A percentile compares a stretch with the other conserved stretches of the same genome.
Conservation (phyloP, 257 asterid genomes). For the Jacaranda mimosifolia region DNA sequence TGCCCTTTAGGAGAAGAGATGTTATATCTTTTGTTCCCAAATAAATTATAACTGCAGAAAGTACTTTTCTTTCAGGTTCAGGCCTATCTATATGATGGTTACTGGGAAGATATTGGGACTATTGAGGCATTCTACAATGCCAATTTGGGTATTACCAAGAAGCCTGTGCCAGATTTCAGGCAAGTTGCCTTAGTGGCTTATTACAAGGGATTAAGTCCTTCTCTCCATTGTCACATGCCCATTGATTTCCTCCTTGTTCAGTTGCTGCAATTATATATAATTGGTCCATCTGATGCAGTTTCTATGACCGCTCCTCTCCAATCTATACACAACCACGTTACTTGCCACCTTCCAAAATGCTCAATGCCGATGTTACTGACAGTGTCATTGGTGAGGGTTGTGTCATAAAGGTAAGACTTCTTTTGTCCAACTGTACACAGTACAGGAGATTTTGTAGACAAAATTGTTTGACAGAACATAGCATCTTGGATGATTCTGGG, state of each 20-base stretch:
- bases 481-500: neutral
- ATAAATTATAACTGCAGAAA: neutral
- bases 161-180: constrained; percentile 76
- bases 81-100: constrained; percentile 69
- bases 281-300: constrained; percentile 44
- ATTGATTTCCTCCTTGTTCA: neutral
- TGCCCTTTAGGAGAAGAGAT: neutral
- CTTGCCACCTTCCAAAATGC: constrained; percentile 76
- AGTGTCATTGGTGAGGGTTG: constrained; percentile 80
- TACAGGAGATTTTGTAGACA: neutral
- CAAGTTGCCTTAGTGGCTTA: neutral
- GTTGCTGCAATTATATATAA: neutral
- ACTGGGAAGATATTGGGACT: constrained; percentile 80
- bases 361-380: constrained; percentile 70
- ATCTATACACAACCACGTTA: constrained; percentile 73
- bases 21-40: neutral
- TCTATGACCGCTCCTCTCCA: constrained; percentile 71
- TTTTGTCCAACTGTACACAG: neutral
- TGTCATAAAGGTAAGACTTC: constrained; percentile 56
- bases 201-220: neutral
- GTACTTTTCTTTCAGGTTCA: constrained; percentile 54
- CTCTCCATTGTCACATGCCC: neutral
- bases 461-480: neutral
- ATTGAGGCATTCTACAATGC: constrained; percentile 76
- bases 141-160: constrained; percentile 70